These are phyloP conservation scores for Scheffersomyces coipomensis DNA, from an alignment of 805 yeast species.

Conservation along the genomic window DNA sequence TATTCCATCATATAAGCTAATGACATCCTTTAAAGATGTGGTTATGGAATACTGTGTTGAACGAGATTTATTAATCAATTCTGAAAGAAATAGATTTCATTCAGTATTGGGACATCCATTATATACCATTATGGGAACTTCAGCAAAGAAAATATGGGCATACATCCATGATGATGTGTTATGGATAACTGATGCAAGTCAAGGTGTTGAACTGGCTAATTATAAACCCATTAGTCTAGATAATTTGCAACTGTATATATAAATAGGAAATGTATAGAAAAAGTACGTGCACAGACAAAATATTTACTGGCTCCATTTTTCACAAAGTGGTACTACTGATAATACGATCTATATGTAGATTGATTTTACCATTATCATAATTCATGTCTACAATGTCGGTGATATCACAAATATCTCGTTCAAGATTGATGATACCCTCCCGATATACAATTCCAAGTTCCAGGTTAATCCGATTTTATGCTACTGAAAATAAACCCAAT, in stretches of 20 bases:
- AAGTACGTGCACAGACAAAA: background rate
- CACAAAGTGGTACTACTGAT: too few species aligned
- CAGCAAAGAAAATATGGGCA: conserved; percentile 35
- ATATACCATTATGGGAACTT: conserved; percentile 17
- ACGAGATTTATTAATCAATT: conserved; percentile 44
- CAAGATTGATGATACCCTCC: too few species aligned
- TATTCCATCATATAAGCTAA: conserved; percentile 42
- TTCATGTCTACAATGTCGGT: too few species aligned
- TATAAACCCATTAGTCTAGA: conserved; percentile 45
- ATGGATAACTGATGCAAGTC: conserved; percentile 33
- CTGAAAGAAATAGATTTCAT: conserved; percentile 27
- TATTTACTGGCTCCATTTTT: background rate
- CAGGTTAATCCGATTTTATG: background rate
- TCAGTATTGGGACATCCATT: conserved; percentile 42
- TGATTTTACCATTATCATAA: too few species aligned
- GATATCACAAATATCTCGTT: too few species aligned
- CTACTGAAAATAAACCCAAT: conserved; percentile 1
- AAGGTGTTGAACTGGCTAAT: conserved; percentile 11
- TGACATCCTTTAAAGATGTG: conserved; percentile 61
- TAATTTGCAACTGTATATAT: conserved; percentile 13
- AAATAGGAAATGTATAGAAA: background rate
- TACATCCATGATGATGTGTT: conserved; percentile 68
- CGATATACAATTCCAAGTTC: background rate
- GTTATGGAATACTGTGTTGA: conserved; percentile 58
- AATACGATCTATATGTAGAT: too few species aligned